A percentile compares a stretch with the other conserved stretches of the same genome.
phyloP scores from a whole-genome alignment of 2,329 filamentous ascomycete species.

The Sarocladium brachiariae region DNA sequence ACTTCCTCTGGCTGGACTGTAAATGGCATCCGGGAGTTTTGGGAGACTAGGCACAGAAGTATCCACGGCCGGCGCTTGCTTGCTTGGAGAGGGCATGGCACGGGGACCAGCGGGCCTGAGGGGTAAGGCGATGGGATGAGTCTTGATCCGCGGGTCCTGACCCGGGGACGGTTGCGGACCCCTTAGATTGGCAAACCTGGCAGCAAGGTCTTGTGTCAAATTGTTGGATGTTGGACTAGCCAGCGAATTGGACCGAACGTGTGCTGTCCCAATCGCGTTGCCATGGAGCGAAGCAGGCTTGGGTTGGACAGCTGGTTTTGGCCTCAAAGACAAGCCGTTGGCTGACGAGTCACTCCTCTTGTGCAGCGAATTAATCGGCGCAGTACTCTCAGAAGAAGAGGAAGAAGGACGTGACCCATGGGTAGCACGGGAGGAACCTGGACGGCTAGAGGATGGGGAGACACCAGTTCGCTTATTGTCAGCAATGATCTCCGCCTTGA shows the following conservation, averaged over 20 bases:
- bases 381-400: conserved; percentile 2
- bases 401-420: conserved; percentile 12
- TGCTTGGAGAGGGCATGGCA: conserved; percentile 40
- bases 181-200: conserved; percentile 52
- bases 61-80: conserved; percentile 41
- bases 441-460: conserved; percentile 28
- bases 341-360: conserved; percentile 3
- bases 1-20: conserved; percentile 69
- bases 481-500: conserved; percentile 54
- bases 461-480: conserved; percentile 59
- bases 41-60: conserved; percentile 53
- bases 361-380: conserved; percentile 12
- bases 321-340: conserved; percentile 22
- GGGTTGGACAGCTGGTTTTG: conserved; percentile 49
- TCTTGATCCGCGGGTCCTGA: conserved; percentile 48
- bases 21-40: conserved; percentile 67
- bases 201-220: conserved; percentile 39
- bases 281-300: conserved; percentile 64
- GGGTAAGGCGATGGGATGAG: conserved; percentile 34
- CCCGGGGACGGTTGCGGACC: conserved; percentile 31
- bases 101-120: conserved; percentile 39
- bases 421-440: conserved; percentile 14
- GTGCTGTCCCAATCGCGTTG: conserved; percentile 37
- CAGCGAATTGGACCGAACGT: conserved; percentile 19
- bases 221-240: conserved; percentile 21